Evolutionary conservation across 306 rosid genomes (phyloP).

Genomic region (Lithocarpus polystachyus): DNA sequence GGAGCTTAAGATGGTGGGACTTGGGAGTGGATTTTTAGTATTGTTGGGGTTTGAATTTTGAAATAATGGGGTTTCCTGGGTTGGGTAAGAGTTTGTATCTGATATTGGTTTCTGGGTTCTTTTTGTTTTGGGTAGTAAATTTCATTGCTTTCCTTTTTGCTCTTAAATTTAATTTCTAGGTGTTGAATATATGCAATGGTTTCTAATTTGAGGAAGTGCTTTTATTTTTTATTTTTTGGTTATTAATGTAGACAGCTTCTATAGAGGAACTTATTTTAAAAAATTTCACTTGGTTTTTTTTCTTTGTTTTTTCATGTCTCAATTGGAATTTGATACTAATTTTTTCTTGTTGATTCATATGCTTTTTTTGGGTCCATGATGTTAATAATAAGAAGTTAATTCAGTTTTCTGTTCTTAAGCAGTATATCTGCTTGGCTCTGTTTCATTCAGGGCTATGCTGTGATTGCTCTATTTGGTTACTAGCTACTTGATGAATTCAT

Average conservation of each 20-base stretch:
- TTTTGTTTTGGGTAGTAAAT: constrained; percentile 12
- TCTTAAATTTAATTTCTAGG: constrained; percentile 18
- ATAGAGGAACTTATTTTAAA: background rate
- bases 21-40: constrained; percentile 4
- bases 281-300: background rate
- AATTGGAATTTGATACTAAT: background rate
- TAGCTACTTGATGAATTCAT: background rate
- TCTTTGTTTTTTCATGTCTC: background rate
- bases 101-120: constrained; percentile 1
- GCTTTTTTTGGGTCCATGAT: background rate
- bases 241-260: constrained; percentile 5
- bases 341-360: background rate
- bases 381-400: too few species aligned
- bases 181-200: constrained; percentile 20
- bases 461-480: background rate
- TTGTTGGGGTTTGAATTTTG: background rate
- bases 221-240: background rate
- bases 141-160: constrained; percentile 10
- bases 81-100: constrained; percentile 10
- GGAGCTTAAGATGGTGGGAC: constrained; percentile 20
- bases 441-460: background rate
- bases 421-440: too few species aligned
- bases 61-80: constrained; percentile 16
- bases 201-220: constrained; percentile 17
- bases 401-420: background rate